Evolutionary conservation across 257 asterid genomes (phyloP).

Genomic region (Lycium ferocissimum): DNA sequence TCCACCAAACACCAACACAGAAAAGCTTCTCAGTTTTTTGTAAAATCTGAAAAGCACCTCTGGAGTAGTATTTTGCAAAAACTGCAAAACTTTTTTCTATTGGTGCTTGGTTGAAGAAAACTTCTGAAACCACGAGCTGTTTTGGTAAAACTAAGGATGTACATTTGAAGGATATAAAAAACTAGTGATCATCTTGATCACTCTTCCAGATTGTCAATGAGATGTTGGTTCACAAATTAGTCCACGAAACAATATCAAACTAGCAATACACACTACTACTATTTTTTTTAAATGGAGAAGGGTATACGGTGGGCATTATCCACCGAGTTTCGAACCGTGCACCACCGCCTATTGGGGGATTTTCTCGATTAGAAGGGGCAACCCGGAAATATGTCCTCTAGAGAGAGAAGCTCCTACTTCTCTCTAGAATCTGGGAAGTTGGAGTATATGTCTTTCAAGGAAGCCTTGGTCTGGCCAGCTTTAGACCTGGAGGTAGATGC

Average conservation of each 20-base stretch:
- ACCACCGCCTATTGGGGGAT: not conserved
- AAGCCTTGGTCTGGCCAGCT: too few species aligned
- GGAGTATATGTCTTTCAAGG: too few species aligned
- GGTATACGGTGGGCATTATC: not conserved
- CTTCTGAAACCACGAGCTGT: not conserved
- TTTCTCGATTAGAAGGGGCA: too few species aligned
- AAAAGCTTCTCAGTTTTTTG: not conserved
- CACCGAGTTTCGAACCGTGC: not conserved
- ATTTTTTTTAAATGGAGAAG: not conserved
- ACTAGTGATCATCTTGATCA: not conserved
- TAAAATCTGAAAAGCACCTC: slow-evolving; percentile 5
- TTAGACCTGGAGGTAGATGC: too few species aligned
- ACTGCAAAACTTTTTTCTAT: not conserved
- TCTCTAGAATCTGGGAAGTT: too few species aligned
- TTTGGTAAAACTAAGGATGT: not conserved
- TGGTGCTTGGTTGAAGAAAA: not conserved
- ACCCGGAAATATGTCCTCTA: too few species aligned
- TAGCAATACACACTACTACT: not conserved
- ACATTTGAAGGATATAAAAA: not conserved
- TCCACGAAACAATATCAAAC: not conserved
- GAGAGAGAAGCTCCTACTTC: too few species aligned
- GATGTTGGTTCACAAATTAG: slow-evolving; percentile 8
- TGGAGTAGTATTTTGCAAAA: not conserved
- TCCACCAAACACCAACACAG: not conserved
- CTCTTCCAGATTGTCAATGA: slow-evolving; percentile 10